phyloP scores from a whole-genome alignment of 805 yeast genomes.

The Starmera amethionina region DNA sequence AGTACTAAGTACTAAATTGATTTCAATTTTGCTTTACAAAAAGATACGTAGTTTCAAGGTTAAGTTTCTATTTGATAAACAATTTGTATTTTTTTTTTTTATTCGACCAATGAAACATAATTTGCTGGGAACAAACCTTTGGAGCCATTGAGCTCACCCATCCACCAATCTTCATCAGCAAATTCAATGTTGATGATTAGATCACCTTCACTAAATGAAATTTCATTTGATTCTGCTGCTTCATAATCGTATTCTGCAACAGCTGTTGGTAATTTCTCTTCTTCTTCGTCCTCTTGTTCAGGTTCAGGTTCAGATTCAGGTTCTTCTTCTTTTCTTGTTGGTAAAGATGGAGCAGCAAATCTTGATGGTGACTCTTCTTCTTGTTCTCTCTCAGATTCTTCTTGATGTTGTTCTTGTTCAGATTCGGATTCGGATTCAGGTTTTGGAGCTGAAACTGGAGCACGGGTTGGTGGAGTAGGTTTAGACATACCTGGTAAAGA shows the following conservation, averaged over 20 bases:
- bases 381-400: slow-evolving; percentile 1
- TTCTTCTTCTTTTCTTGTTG: slow-evolving; percentile 6
- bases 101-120: slow-evolving; percentile 46
- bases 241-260: slow-evolving; percentile 83
- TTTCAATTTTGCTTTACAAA: no score
- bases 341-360: neutral
- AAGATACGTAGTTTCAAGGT: neutral
- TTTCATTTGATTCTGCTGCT: slow-evolving; percentile 88
- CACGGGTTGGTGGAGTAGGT: slow-evolving; percentile 16
- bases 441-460: slow-evolving; percentile 14
- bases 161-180: slow-evolving; percentile 97
- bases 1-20: no score
- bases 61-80: neutral
- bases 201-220: slow-evolving; percentile 79
- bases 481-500: slow-evolving; percentile 6
- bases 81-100: slow-evolving; percentile 1
- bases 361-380: slow-evolving; percentile 7
- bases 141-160: slow-evolving; percentile 73
- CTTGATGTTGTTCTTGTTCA: neutral
- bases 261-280: slow-evolving; percentile 36
- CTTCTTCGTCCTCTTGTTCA: slow-evolving; percentile 12
- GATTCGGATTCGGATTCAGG: slow-evolving; percentile 16
- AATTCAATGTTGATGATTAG: slow-evolving; percentile 73
- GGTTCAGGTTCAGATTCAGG: slow-evolving; percentile 12
- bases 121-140: slow-evolving; percentile 87